A percentile compares a stretch with the other conserved stretches of the same genome.
Conservation (phyloP, 345 rosid genomes). For the Sisymbrium altissimum region DNA sequence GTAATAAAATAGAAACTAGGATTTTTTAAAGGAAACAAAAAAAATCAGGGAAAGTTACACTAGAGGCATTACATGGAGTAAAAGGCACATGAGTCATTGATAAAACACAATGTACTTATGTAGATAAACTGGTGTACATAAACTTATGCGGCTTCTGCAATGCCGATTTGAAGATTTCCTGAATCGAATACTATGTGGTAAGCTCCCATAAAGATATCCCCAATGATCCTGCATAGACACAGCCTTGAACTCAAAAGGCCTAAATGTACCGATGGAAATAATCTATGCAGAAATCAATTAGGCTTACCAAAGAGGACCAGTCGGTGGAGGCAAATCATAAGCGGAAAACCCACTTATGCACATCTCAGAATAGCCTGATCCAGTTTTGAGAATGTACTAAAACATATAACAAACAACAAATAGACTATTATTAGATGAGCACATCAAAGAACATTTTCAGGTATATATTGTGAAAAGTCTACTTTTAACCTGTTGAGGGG, state of each 20-base stretch:
- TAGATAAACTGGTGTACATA: background rate
- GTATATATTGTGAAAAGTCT: background rate
- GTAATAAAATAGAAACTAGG: too few relatives aligned
- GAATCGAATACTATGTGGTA: slow-evolving; percentile 69
- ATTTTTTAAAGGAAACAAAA: too few relatives aligned
- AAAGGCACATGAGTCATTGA: background rate
- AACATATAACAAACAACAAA: background rate
- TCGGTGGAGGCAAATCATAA: slow-evolving; percentile 60
- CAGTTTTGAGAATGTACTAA: slow-evolving; percentile 72
- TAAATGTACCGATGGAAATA: background rate
- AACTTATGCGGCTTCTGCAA: slow-evolving; percentile 56
- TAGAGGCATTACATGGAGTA: background rate
- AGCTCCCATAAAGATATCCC: slow-evolving; percentile 80
- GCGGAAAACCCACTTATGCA: slow-evolving; percentile 76
- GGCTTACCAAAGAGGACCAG: slow-evolving; percentile 68
- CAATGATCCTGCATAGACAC: slow-evolving; percentile 55
- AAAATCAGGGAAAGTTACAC: too few relatives aligned
- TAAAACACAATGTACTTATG: background rate
- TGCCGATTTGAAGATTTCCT: slow-evolving; percentile 56
- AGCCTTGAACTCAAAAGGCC: background rate
- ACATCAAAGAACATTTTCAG: background rate
- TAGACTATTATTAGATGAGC: background rate
- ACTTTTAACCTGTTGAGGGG: slow-evolving; percentile 58
- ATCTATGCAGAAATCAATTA: background rate
- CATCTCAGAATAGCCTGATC: slow-evolving; percentile 43